These are phyloP conservation scores for Pochonia chlamydosporia DNA, from an alignment of 2,329 filamentous ascomycete genomes.

Conservation along the genomic window DNA sequence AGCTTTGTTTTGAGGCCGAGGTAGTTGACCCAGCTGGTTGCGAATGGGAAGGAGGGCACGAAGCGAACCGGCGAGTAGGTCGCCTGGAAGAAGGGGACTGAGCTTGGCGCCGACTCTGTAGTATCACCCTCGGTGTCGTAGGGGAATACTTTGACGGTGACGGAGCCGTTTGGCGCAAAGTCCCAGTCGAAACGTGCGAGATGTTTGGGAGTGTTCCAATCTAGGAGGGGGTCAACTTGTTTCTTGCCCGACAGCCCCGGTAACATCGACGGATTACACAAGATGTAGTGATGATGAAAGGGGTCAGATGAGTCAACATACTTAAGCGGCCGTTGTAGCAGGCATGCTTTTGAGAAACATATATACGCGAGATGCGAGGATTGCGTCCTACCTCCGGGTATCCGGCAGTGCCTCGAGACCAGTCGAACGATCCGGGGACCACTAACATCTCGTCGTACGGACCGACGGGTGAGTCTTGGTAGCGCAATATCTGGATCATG, in stretches of 20 bases:
- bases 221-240: constrained; percentile 24
- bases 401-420: constrained; percentile 28
- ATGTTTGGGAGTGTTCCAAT: constrained; percentile 53
- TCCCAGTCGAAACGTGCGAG: constrained; percentile 45
- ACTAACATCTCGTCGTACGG: constrained; percentile 49
- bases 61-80: constrained; percentile 36
- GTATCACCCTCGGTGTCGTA: constrained; percentile 28
- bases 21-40: constrained; percentile 29
- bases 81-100: constrained; percentile 38
- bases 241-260: too few species aligned
- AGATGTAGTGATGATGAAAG: not conserved
- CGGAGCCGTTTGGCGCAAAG: constrained; percentile 26
- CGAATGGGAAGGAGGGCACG: constrained; percentile 38
- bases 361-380: constrained; percentile 42
- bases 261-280: too few species aligned
- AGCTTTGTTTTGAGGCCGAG: constrained; percentile 37
- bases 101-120: constrained; percentile 25
- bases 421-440: constrained; percentile 39
- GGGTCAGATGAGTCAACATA: constrained; percentile 20
- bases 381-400: constrained; percentile 20
- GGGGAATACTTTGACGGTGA: constrained; percentile 38
- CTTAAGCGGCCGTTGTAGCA: constrained; percentile 48
- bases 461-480: constrained; percentile 44
- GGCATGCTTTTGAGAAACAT: constrained; percentile 46
- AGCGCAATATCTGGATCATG: constrained; percentile 46